Base-by-base conservation (phyloP, 1,284 basidiomycete genomes). In the Neotropicomus parvogracilis region DNA sequence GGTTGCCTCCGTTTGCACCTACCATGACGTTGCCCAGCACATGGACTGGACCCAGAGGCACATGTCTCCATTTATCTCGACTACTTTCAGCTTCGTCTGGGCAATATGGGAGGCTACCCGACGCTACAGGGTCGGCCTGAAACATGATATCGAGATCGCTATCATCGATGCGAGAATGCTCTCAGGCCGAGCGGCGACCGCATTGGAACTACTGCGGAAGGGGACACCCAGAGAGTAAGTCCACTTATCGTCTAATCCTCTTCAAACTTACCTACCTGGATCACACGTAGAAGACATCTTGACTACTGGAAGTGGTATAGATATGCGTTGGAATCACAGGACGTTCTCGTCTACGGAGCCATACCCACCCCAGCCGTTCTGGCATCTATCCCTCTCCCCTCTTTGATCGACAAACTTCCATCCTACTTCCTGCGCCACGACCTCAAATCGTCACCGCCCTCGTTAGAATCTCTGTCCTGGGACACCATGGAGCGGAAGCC, bases 21-120 rank as follows among this genome's bases (percentile, higher is more conserved):
- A 84, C 60, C 69, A 69, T 13, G 85, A 87, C 57, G 80, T 83
- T 35, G 75, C 73, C 34, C 71, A 69, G 52, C 81, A 88, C 60
- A 78, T 88, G 75, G 81, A 87, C 54, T 85, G 83, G 82, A 83
- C 81, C 16, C 85, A 81, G n/a, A 75, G 81, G 47, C 70, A 78
- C 1, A 71, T 75, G 16, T 88, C 86, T 0, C 74, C 80, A 3
- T 88, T 78, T 54, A 77, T 88, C 34, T 84, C 85, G 3, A 77
- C 84, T 1, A 86, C 85, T 2, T 88, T 88, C 63, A 88, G 82
- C 66, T 85, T 88, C 57, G 78, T 75, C 28, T 88, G 85, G 86
- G 80, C 85, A 12, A 73, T 88, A 29, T 88, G 85, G 85, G 86
- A 88, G 60, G 86, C 85, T 6, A 74, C 83, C n/a, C 71, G 83